These are phyloP conservation scores for Castanea sativa DNA, from an alignment of 306 rosid genomes.

Conservation along the genomic window DNA sequence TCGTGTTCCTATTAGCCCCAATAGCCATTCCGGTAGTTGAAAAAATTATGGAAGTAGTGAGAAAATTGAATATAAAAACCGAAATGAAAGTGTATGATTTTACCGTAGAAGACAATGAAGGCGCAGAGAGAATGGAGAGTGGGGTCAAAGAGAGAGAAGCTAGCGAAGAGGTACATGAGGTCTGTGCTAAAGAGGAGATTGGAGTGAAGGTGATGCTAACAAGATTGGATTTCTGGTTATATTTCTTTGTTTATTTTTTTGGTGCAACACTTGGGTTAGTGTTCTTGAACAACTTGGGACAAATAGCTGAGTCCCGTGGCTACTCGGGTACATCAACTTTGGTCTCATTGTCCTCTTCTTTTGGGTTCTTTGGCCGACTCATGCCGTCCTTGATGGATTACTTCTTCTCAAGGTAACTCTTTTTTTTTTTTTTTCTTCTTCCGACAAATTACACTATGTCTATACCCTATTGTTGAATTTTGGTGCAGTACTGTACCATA, in stretches of 20 bases:
- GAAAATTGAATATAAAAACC: slow-evolving; percentile 26
- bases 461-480: neutral
- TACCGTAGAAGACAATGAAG: slow-evolving; percentile 41
- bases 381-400: slow-evolving; percentile 65
- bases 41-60: slow-evolving; percentile 31
- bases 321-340: slow-evolving; percentile 52
- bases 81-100: slow-evolving; percentile 45
- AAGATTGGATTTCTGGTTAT: slow-evolving; percentile 81
- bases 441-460: neutral
- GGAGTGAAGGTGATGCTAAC: slow-evolving; percentile 68
- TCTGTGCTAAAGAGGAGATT: slow-evolving; percentile 57
- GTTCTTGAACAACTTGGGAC: slow-evolving; percentile 85
- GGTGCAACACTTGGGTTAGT: slow-evolving; percentile 86
- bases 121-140: slow-evolving; percentile 21
- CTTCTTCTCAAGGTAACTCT: slow-evolving; percentile 53
- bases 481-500: slow-evolving; percentile 6
- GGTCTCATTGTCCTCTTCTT: slow-evolving; percentile 80
- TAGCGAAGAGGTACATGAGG: neutral
- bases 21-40: slow-evolving; percentile 38
- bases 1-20: slow-evolving; percentile 53
- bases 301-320: slow-evolving; percentile 81
- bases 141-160: slow-evolving; percentile 15
- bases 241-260: slow-evolving; percentile 55
- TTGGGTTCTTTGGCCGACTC: slow-evolving; percentile 93
- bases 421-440: neutral